Evolutionary conservation across 129 eudicot species (phyloP).

Genomic region (Escallonia herrerae): DNA sequence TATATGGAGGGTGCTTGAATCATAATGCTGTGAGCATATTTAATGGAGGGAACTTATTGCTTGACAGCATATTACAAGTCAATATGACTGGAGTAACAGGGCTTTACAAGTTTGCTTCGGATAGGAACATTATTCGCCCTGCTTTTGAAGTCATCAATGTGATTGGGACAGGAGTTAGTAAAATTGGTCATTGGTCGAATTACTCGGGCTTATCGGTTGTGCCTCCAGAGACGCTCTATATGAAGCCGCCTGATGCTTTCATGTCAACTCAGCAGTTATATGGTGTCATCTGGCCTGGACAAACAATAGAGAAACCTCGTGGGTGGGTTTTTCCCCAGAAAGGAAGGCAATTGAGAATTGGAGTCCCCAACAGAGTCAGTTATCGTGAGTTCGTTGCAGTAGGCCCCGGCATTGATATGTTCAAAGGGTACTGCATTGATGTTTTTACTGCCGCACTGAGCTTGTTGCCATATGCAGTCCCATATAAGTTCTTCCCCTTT

Average conservation of each 20-base stretch:
- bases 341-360: constrained; percentile 52
- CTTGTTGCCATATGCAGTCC: constrained; percentile 79
- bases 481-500: constrained; percentile 47
- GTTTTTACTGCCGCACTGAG: constrained; percentile 64
- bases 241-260: constrained; percentile 31
- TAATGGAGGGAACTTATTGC: constrained; percentile 49
- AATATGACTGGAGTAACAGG: constrained; percentile 76
- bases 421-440: constrained; percentile 78
- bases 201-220: constrained; percentile 57
- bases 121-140: constrained; percentile 37
- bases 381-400: constrained; percentile 51
- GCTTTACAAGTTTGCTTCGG: constrained; percentile 37
- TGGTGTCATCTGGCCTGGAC: constrained; percentile 76
- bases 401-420: constrained; percentile 20
- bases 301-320: constrained; percentile 51
- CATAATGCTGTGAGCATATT: constrained; percentile 51
- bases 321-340: constrained; percentile 95
- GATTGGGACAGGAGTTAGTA: constrained; percentile 57
- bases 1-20: constrained; percentile 24
- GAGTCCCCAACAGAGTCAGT: constrained; percentile 61
- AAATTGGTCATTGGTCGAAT: constrained; percentile 82
- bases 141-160: constrained; percentile 74
- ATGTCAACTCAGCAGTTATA: constrained; percentile 28
- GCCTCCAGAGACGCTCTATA: constrained; percentile 44
- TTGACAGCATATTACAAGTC: constrained; percentile 31